Base-by-base conservation (phyloP, 345 rosid genomes). In the Triadica sebifera region DNA sequence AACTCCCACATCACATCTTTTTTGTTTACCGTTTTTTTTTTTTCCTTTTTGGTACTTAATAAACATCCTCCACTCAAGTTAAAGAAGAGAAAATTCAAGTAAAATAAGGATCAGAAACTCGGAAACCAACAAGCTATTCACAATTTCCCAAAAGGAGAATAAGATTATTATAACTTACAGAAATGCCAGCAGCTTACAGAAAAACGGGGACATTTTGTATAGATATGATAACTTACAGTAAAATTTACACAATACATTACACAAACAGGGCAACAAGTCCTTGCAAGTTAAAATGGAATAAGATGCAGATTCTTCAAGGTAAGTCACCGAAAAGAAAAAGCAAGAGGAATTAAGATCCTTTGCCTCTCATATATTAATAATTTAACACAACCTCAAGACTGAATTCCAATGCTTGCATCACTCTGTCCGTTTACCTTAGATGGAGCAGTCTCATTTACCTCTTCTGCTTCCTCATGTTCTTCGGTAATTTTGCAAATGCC, bases 161-260 rank as follows among this genome's bases (percentile, higher is more conserved):
- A 66, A 59, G 74, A 78, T 65, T 41, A 13, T 51, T 15, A 51
- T 51, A 15, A 51, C 56, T 51, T 51, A 59, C 67, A 52, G 55
- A 24, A 43, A 55, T 6, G 65, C 51, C 34, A 61, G 49, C 43
- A 68, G 66, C 29, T 65, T 56, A 75, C 77, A 69, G 73, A 67
- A 79, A 81, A 69, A 67, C 61, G 75, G 22, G 77, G 77, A 79
- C 70, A 50, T 49, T 77, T 80, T 70, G 74, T 71, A 75, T 78
- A 75, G 71, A 82, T 60, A 53, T 52, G 34, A 71, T 84, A 85
- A 84, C 71, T 84, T 84, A 87, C 85, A 81, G 67, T 58, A 29
- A 84, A 65, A 87, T 87, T 85, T 87, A 87, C 91, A 87, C 75
- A 60, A 85, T 76, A 81, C 57, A 81, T 84, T 75, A 79, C 74